Evolutionary conservation across 768 basidiomycete genomes (phyloP), one percentile per base, ranked within the genome.

Genomic region (Pulveroboletus ravenelii): DNA sequence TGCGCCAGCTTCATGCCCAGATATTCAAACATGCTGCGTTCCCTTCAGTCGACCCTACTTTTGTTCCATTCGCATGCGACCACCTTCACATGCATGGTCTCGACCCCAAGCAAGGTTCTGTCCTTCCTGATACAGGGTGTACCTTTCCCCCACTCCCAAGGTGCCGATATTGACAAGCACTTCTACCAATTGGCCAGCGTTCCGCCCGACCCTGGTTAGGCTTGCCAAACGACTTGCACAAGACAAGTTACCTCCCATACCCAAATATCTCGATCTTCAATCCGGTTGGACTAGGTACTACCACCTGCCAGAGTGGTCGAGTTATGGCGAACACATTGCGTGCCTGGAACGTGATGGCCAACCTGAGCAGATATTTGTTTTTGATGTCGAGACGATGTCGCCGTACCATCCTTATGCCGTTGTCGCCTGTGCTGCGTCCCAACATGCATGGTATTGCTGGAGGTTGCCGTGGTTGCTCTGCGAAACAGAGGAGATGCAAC

Each of bases 301-400:
- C 53, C 72, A 80, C 62, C 74, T 71, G 44, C 54, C 77, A 2
- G 90, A 95, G 59, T 93, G 93, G 2, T 82, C 84, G 17, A 82
- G 84, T 60, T 87, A 83, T 66, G 78, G 75, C 61, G 85, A 91
- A 62, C 78, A 80, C 10, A 86, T 94, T 46, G 72, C 80, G 3
- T 82, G 72, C 59, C 87, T 87, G 0, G 74, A 75, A 47, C 81
- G 84, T 46, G 72, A 81, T 36, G 82, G 82, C 2, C 74, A 77
- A 52, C 70, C 79, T 1, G 90, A 92, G 62, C 71, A 82, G 38
- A 76, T 87, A 75, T 79, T 98, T 55, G 78, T 82, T 10, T 96
- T 98, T 60, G 96, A 99, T 65, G 89, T 98, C 47, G 94, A 99
- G 70, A 93, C 90, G 0, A 78, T 98, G 77, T 89, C 89, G 1